Conservation (phyloP, 805 yeast genomes). For the Candida maltosa region DNA sequence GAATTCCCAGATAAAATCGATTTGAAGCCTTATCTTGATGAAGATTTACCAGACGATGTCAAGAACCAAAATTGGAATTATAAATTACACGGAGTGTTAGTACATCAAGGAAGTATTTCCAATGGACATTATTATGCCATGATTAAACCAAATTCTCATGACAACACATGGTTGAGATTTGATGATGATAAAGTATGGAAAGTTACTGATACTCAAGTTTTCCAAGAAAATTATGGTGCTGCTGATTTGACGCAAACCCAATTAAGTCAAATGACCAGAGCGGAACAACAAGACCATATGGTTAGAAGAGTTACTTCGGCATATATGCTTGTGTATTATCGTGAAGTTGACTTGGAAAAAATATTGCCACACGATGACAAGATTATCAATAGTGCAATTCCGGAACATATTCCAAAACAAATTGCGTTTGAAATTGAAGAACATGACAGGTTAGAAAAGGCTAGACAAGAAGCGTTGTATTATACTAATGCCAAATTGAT, state of each 20-base stretch:
- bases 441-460: conserved; percentile 51
- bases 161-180: conserved; percentile 77
- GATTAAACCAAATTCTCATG: conserved; percentile 72
- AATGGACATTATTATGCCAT: conserved; percentile 96
- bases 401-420: conserved; percentile 64
- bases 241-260: conserved; percentile 51
- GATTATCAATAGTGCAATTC: conserved; percentile 39
- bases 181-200: conserved; percentile 94
- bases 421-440: conserved; percentile 63
- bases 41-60: conserved; percentile 38
- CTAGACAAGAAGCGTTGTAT: conserved; percentile 58
- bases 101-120: conserved; percentile 93
- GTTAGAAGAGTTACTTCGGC: conserved; percentile 88
- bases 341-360: conserved; percentile 54
- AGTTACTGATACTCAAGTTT: conserved; percentile 80
- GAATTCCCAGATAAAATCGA: conserved; percentile 86
- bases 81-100: conserved; percentile 87
- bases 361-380: conserved; percentile 60
- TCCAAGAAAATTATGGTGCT: conserved; percentile 90
- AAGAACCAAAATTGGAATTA: conserved; percentile 67
- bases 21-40: conserved; percentile 72
- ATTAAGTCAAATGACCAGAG: conserved; percentile 49
- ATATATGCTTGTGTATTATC: conserved; percentile 91
- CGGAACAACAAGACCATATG: conserved; percentile 58
- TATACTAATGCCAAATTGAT: conserved; percentile 52